Conservation (phyloP, 2,329 filamentous ascomycete species). For the Fusarium sp. region DNA sequence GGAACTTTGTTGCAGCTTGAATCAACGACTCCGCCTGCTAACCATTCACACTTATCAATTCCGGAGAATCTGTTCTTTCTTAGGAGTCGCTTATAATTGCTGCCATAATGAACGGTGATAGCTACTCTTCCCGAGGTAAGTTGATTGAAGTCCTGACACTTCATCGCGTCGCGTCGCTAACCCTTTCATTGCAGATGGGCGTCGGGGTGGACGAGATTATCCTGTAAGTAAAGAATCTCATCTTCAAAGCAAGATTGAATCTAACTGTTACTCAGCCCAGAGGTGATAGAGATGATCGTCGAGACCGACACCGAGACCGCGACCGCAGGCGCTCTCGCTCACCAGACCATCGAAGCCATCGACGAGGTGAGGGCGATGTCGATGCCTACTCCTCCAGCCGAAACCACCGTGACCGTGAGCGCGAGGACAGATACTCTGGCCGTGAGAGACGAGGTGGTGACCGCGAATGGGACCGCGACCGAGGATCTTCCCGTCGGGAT, state of each 20-base stretch:
- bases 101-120: slow-evolving; percentile 83
- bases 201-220: slow-evolving; percentile 67
- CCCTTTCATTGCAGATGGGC: slow-evolving; percentile 54
- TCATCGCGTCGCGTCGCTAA: slow-evolving; percentile 48
- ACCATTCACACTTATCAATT: slow-evolving; percentile 41
- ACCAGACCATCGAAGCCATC: slow-evolving; percentile 74
- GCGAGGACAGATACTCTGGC: slow-evolving; percentile 88
- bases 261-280: slow-evolving; percentile 47
- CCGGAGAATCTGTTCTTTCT: slow-evolving; percentile 18
- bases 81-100: slow-evolving; percentile 35
- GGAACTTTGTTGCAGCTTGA: slow-evolving; percentile 47
- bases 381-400: slow-evolving; percentile 94
- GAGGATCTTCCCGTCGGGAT: slow-evolving; percentile 69
- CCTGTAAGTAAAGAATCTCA: slow-evolving; percentile 53
- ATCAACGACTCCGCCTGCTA: slow-evolving; percentile 40
- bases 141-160: slow-evolving; percentile 23
- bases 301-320: slow-evolving; percentile 48
- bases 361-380: slow-evolving; percentile 80
- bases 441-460: slow-evolving; percentile 68
- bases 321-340: slow-evolving; percentile 84
- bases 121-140: slow-evolving; percentile 81
- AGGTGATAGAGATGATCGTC: slow-evolving; percentile 51
- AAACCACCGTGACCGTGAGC: slow-evolving; percentile 90
- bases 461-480: slow-evolving; percentile 81
- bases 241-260: background rate